Base-by-base conservation (phyloP, 2,329 filamentous ascomycete genomes). In the Ceratocystis harringtonii region DNA sequence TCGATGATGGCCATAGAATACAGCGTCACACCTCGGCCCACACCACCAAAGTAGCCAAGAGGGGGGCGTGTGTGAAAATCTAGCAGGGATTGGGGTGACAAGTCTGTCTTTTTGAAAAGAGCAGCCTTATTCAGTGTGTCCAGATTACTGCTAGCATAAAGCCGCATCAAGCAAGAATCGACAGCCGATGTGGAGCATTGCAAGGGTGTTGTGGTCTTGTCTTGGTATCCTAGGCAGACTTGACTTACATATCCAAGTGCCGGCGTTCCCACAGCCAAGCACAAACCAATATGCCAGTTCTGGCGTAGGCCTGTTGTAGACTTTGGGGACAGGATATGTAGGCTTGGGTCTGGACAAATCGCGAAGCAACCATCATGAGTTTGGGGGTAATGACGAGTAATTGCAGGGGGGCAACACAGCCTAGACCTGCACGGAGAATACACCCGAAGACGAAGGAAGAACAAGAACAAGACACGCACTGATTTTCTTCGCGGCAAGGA, bases 131-230 rank as follows among this genome's bases (percentile, higher is more conserved):
- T 32, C n/a, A 58, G 28, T 30, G 7, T 30, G 52, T 25, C 28
- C 28, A 32, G 52, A 25, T 58, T 58, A 28, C 17, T 58, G 28
- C 32, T 36, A 30, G 52, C 52, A 58, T 58, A 58, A 58, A 58
- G 52, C 52, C 52, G 52, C 52, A 58, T 58, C 25, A 58, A 58
- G 52, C 52, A 58, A 58, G 25, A 30, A 58, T 58, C 52, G 28
- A 32, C 52, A 25, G 52, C 52, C 52, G 52, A 32, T 17, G 52
- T 30, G 52, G 52, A 22, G 52, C 15, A 8, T 30, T 15, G 28
- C 52, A 58, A 32, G 52, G 52, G 52, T n/a, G 52, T 17, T n/a
- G 52, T 17, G n/a, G 52, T 32, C 52, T 32, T 58, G 52, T 58
- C 32, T 58, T 15, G 10, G 28, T 58, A 30, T 58, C 28, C 52